Conservation (phyloP, 2,329 filamentous ascomycete genomes). For the Byssothecium circinans region DNA sequence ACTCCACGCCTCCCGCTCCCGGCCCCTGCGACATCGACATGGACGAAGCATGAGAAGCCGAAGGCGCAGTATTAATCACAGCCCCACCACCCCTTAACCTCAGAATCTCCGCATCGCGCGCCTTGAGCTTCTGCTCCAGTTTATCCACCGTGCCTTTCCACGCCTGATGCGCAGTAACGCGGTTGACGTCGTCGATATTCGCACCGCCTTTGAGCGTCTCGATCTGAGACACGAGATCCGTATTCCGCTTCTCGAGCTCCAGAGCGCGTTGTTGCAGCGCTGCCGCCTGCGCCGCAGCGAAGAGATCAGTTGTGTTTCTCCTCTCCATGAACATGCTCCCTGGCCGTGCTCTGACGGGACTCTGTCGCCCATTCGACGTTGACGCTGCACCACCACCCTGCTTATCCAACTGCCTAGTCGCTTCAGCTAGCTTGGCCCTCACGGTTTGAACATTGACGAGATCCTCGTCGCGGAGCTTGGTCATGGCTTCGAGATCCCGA, state of each 20-base stretch:
- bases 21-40: conserved; percentile 3
- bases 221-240: conserved; percentile 38
- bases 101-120: conserved; percentile 34
- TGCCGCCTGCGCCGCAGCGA: conserved; percentile 46
- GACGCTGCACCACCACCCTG: conserved; percentile 13
- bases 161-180: conserved; percentile 39
- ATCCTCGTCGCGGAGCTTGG: conserved; percentile 47
- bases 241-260: conserved; percentile 46
- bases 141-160: conserved; percentile 38
- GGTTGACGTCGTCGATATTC: conserved; percentile 37
- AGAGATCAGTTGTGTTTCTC: conserved; percentile 43
- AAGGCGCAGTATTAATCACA: not conserved
- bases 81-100: conserved; percentile 15
- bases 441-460: conserved; percentile 45
- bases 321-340: conserved; percentile 37
- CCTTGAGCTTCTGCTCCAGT: conserved; percentile 32
- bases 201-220: conserved; percentile 28
- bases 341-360: conserved; percentile 31
- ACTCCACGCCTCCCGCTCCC: conserved; percentile 22
- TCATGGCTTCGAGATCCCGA: conserved; percentile 44
- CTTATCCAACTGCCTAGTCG: conserved; percentile 41
- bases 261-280: conserved; percentile 48
- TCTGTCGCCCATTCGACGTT: conserved; percentile 17
- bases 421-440: conserved; percentile 45
- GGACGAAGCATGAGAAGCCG: conserved; percentile 5